These are phyloP conservation scores for Salix exigua DNA, from an alignment of 345 rosid species.

Conservation along the genomic window DNA sequence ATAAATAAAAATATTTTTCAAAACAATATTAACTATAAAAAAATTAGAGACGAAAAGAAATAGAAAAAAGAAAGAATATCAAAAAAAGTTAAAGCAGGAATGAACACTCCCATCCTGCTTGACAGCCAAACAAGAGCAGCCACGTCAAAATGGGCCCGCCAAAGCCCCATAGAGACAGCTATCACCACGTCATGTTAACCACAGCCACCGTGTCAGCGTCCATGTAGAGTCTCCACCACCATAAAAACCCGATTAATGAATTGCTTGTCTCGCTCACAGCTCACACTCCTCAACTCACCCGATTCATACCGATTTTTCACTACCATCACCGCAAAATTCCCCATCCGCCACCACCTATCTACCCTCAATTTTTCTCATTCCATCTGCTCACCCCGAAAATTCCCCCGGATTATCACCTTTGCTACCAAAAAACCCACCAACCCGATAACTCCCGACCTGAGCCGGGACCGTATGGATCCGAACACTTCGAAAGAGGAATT, in stretches of 20 bases:
- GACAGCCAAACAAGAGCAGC: background rate
- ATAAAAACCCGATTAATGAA: constrained; percentile 22
- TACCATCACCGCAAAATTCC: background rate
- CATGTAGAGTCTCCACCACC: background rate
- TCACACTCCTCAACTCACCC: constrained; percentile 20
- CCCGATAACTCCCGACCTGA: background rate
- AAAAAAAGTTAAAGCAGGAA: background rate
- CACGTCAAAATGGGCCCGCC: background rate
- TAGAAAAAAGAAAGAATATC: background rate
- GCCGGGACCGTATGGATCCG: constrained; percentile 40
- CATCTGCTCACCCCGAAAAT: background rate
- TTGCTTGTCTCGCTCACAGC: constrained; percentile 26
- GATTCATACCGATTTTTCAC: constrained; percentile 13
- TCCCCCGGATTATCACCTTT: constrained; percentile 2
- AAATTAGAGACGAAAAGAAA: no score
- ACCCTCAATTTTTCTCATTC: background rate
- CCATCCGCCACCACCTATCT: background rate
- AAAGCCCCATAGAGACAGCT: background rate
- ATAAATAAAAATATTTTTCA: no score
- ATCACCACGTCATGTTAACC: background rate
- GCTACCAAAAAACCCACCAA: constrained; percentile 6
- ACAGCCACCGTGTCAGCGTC: background rate
- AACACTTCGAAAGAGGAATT: constrained; percentile 49
- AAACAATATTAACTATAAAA: no score
- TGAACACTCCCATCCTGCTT: background rate